Base-by-base conservation (phyloP, 176 grass and related monocot genomes). In the Luzula sylvatica region DNA sequence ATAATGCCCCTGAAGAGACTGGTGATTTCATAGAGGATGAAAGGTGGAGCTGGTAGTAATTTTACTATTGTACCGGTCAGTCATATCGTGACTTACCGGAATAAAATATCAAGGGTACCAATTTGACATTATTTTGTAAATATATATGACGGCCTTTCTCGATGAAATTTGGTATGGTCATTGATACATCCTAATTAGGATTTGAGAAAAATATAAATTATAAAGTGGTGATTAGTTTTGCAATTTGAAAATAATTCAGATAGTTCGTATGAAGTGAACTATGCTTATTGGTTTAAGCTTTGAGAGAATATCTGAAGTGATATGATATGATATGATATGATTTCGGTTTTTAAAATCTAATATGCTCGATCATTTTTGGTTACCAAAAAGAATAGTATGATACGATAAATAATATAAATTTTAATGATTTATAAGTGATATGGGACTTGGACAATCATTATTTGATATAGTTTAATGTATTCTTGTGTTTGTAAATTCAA, bases 31-130 rank as follows among this genome's bases (percentile, higher is more conserved):
- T 44, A 27, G 58, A 41, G 15, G 65, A 55, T 55, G 76, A 85
- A 42, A 69, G 81, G 2, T 75, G 70, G 70, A 85, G 81, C 57
- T 85, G 75, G 69, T 82, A 83, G 28, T 8, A 39, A 45, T 62
- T 62, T 27, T 25, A 20, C n/a, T 53, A 35, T 26, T 1, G 13
- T 50, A 25, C 20, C 45, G 22, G 21, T 22, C 2, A 0, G 30
- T 6, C 16, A 2, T 38, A 28, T 41, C 2, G 35, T 58, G 25
- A 45, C 23, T 26, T 55, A 43, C 28, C 12, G 13, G 41, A 32
- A 15, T 21, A 47, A 14, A 44, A 32, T 2, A 32, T 1, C n/a
- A 14, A 26, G 26, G 13, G 23, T 5, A 15, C 7, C 17, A 39
- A 35, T 38, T 32, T 66, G n/a, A 45, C 8, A 12, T 26, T 53